Percentiles rank a stretch among this genome's conserved stretches.
These are phyloP conservation scores for Pseudomassariella vexata DNA, from an alignment of 2,329 filamentous ascomycete species.

Conservation along the genomic window DNA sequence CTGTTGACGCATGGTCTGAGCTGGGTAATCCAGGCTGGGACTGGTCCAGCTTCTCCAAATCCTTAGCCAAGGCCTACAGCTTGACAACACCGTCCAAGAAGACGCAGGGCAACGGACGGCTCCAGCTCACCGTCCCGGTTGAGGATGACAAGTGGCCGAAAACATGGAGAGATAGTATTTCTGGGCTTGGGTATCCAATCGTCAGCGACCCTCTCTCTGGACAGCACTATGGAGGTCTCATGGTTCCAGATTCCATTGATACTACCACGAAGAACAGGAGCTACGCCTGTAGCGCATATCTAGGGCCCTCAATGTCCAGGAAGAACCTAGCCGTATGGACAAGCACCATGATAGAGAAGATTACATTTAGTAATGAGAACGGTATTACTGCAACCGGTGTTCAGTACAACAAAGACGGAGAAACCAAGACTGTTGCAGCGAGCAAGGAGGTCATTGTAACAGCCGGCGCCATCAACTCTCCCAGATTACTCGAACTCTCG, in stretches of 20 bases:
- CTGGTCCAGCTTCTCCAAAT: slow-evolving; percentile 10
- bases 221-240: slow-evolving; percentile 3
- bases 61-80: slow-evolving; percentile 7
- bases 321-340: slow-evolving; percentile 10
- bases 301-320: slow-evolving; percentile 2
- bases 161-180: slow-evolving; percentile 7
- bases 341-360: slow-evolving; percentile 4
- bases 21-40: slow-evolving; percentile 14
- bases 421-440: slow-evolving; percentile 15
- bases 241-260: slow-evolving; percentile 9
- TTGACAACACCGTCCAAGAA: slow-evolving; percentile 1
- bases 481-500: slow-evolving; percentile 36
- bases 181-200: slow-evolving; percentile 6
- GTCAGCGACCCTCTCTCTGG: slow-evolving; percentile 7
- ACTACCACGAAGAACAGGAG: slow-evolving; percentile 7
- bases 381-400: not conserved
- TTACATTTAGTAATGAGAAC: slow-evolving; percentile 6
- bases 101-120: slow-evolving; percentile 1
- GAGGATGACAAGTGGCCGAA: slow-evolving; percentile 7
- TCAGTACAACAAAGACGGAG: slow-evolving; percentile 6
- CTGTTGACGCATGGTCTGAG: slow-evolving; percentile 9
- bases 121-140: slow-evolving; percentile 5
- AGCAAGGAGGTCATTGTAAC: slow-evolving; percentile 35
- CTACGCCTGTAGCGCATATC: slow-evolving; percentile 10
- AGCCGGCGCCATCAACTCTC: slow-evolving; percentile 34